Conservation (phyloP, 2,329 filamentous ascomycete species). For the Huntiella moniliformis region DNA sequence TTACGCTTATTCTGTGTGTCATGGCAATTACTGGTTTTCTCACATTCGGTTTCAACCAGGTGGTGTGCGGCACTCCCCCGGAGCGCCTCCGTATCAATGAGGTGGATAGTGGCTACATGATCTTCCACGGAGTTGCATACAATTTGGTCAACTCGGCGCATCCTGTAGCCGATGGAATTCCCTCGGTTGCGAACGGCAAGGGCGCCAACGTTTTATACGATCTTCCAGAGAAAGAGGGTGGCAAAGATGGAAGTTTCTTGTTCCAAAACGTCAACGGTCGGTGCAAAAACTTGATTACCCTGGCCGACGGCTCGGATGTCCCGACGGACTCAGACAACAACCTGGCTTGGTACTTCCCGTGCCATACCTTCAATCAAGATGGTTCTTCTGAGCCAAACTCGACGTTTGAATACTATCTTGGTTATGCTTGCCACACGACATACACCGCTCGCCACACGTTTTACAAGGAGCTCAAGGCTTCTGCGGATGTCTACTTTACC, state of each 20-base stretch:
- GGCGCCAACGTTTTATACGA: slow-evolving; percentile 73
- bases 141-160: slow-evolving; percentile 62
- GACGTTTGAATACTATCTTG: slow-evolving; percentile 57
- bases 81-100: slow-evolving; percentile 65
- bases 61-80: slow-evolving; percentile 59
- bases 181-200: slow-evolving; percentile 26
- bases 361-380: slow-evolving; percentile 79
- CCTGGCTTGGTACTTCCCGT: slow-evolving; percentile 94
- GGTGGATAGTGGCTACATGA: slow-evolving; percentile 71
- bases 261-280: slow-evolving; percentile 98
- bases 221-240: slow-evolving; percentile 60
- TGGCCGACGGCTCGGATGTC: slow-evolving; percentile 52
- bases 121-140: slow-evolving; percentile 85
- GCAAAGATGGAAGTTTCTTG: slow-evolving; percentile 87
- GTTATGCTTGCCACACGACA: slow-evolving; percentile 79
- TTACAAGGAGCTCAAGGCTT: slow-evolving; percentile 45
- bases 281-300: slow-evolving; percentile 78
- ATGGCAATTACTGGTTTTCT: slow-evolving; percentile 83
- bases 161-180: slow-evolving; percentile 62
- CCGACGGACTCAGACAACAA: slow-evolving; percentile 55
- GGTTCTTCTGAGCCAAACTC: slow-evolving; percentile 62
- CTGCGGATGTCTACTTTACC: slow-evolving; percentile 85
- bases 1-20: slow-evolving; percentile 80
- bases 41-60: slow-evolving; percentile 86
- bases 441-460: slow-evolving; percentile 49